These are phyloP conservation scores for Carex scoparia DNA, from an alignment of 176 grass and related monocot genomes.

Conservation along the genomic window DNA sequence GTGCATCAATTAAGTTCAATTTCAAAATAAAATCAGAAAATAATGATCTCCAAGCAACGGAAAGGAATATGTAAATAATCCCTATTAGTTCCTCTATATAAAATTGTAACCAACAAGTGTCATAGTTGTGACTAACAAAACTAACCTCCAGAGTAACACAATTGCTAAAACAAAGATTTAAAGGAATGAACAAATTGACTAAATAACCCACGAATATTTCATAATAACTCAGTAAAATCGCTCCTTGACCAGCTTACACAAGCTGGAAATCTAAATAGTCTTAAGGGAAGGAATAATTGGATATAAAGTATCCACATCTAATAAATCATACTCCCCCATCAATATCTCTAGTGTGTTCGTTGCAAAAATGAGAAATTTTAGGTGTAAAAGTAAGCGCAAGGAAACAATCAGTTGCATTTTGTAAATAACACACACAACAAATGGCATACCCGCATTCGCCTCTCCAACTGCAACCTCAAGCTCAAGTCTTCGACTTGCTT, in stretches of 20 bases:
- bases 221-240: not conserved
- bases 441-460: slow-evolving; percentile 78
- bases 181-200: slow-evolving; percentile 7
- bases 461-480: slow-evolving; percentile 88
- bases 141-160: not conserved
- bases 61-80: slow-evolving; percentile 26
- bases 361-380: slow-evolving; percentile 19
- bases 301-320: slow-evolving; percentile 4
- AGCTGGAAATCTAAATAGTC: not conserved
- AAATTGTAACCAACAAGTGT: not conserved
- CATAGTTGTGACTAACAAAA: not conserved
- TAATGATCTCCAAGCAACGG: not conserved
- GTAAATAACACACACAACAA: slow-evolving; percentile 25
- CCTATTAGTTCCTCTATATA: slow-evolving; percentile 13
- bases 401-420: slow-evolving; percentile 8
- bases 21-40: slow-evolving; percentile 16
- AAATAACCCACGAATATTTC: not conserved
- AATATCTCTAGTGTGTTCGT: not conserved
- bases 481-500: slow-evolving; percentile 95
- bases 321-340: not conserved
- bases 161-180: slow-evolving; percentile 8
- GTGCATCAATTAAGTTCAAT: slow-evolving; percentile 21
- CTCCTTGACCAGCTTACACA: slow-evolving; percentile 1
- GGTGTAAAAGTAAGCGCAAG: slow-evolving; percentile 1
- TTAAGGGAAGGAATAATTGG: not conserved